Percentiles rank a stretch among this genome's conserved stretches.
These are phyloP conservation scores for Ophiostoma montium DNA, from an alignment of 2,329 filamentous ascomycete species.

Conservation along the genomic window DNA sequence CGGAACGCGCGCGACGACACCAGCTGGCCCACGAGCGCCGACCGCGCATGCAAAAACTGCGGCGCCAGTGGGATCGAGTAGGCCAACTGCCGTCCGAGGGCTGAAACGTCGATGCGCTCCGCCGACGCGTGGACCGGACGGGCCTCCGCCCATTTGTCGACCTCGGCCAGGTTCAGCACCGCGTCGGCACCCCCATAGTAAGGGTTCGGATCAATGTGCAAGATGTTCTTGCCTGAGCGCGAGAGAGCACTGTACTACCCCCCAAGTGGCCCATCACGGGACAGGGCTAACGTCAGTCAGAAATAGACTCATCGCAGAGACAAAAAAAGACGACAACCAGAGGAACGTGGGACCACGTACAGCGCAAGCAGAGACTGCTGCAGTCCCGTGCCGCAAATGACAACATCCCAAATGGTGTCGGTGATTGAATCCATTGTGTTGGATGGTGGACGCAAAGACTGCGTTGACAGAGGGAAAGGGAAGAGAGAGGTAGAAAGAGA, in stretches of 20 bases:
- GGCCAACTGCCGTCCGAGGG: slow-evolving; percentile 48
- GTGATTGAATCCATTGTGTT: slow-evolving; percentile 55
- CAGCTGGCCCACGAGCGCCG: slow-evolving; percentile 60
- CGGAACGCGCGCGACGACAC: slow-evolving; percentile 82
- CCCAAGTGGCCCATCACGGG: slow-evolving; percentile 14
- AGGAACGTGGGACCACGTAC: slow-evolving; percentile 18
- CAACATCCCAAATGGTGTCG: slow-evolving; percentile 64
- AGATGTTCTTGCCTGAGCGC: slow-evolving; percentile 76
- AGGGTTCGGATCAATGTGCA: slow-evolving; percentile 76
- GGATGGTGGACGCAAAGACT: slow-evolving; percentile 13
- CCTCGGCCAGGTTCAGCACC: slow-evolving; percentile 71
- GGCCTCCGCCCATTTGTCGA: slow-evolving; percentile 53
- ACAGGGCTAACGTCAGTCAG: slow-evolving; percentile 55
- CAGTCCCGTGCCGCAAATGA: slow-evolving; percentile 66
- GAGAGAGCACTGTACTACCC: slow-evolving; percentile 81
- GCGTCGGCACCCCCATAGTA: slow-evolving; percentile 84
- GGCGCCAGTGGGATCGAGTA: slow-evolving; percentile 79
- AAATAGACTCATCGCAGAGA: slow-evolving; percentile 25
- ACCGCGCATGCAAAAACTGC: slow-evolving; percentile 74
- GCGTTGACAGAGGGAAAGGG: slow-evolving; percentile 2
- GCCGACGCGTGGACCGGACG: slow-evolving; percentile 16
- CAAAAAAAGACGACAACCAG: slow-evolving; percentile 18
- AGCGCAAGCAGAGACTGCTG: slow-evolving; percentile 58
- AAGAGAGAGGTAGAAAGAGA: slow-evolving; percentile 1
- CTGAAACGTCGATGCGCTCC: slow-evolving; percentile 10